Evolutionary conservation across 176 grass and related monocot genomes (phyloP).

Genomic region (Areca catechu): DNA sequence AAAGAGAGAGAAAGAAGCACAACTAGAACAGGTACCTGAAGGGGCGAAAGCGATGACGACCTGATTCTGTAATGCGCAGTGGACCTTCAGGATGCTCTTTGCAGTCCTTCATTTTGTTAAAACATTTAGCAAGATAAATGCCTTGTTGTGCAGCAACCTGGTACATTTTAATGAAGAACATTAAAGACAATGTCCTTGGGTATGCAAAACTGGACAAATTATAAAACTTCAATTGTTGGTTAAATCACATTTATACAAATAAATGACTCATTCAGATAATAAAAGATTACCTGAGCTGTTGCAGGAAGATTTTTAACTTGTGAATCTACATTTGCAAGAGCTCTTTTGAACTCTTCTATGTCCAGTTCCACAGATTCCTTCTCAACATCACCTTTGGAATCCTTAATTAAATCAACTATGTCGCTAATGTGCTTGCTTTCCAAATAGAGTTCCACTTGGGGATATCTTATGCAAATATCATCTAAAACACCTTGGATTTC

Average conservation of each 20-base stretch:
- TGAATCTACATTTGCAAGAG: constrained; percentile 61
- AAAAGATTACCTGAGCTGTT: constrained; percentile 64
- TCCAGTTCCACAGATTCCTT: constrained; percentile 67
- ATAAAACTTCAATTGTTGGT: too few relatives aligned
- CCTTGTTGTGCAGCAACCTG: constrained; percentile 97
- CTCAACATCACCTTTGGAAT: constrained; percentile 44
- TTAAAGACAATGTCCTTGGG: too few relatives aligned
- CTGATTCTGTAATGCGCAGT: constrained; percentile 40
- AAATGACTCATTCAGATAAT: too few relatives aligned
- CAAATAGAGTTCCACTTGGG: constrained; percentile 91
- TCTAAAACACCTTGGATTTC: constrained; percentile 63
- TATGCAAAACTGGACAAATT: too few relatives aligned
- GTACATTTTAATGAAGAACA: neutral
- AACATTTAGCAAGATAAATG: constrained; percentile 68
- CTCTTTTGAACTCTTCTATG: constrained; percentile 94
- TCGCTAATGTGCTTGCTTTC: constrained; percentile 76
- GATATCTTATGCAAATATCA: constrained; percentile 71
- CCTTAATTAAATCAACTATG: constrained; percentile 68
- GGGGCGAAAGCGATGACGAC: constrained; percentile 63
- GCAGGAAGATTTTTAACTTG: constrained; percentile 81
- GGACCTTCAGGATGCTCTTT: constrained; percentile 84
- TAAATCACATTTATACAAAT: too few relatives aligned
- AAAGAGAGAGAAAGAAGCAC: constrained; percentile 3
- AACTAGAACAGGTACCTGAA: constrained; percentile 55
- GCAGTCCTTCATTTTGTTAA: constrained; percentile 77